Percentiles rank a stretch among this genome's conserved stretches.
Conservation (phyloP, 345 rosid genomes). For the Lepidium africanum region DNA sequence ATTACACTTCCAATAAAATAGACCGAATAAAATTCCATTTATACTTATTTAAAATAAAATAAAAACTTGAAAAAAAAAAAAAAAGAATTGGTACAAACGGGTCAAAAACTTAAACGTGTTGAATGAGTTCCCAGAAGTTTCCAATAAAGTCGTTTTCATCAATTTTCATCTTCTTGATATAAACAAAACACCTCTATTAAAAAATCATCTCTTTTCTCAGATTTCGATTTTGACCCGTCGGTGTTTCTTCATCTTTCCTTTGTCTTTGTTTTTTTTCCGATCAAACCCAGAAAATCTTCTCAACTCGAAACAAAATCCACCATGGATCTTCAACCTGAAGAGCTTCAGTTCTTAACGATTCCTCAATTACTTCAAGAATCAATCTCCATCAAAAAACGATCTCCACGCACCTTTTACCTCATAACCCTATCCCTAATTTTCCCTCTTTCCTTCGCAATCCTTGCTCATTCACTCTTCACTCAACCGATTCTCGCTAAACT, state of each 20-base stretch:
- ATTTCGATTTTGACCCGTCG: constrained; percentile 11
- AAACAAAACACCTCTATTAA: not conserved
- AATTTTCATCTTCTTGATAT: not conserved
- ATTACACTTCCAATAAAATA: not conserved
- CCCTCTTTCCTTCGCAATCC: constrained; percentile 81
- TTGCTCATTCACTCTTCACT: constrained; percentile 85
- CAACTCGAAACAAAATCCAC: not conserved
- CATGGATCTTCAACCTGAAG: constrained; percentile 77
- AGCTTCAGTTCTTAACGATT: constrained; percentile 61
- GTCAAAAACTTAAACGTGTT: constrained; percentile 14
- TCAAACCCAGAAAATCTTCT: not conserved
- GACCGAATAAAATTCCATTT: not conserved
- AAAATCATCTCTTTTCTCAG: constrained; percentile 6
- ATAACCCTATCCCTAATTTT: constrained; percentile 59
- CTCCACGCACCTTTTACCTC: constrained; percentile 64
- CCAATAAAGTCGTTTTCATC: constrained; percentile 16
- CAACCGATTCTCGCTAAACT: constrained; percentile 50
- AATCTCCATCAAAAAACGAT: constrained; percentile 51
- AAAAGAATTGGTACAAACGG: not conserved
- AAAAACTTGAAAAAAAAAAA: not conserved
- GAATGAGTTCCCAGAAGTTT: constrained; percentile 4
- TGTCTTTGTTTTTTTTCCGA: not conserved
- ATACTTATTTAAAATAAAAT: not conserved
- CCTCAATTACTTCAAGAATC: constrained; percentile 54
- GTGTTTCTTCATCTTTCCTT: constrained; percentile 1